Conservation (phyloP, 2,329 filamentous ascomycete species). For the Rhynchosporium graminicola region DNA sequence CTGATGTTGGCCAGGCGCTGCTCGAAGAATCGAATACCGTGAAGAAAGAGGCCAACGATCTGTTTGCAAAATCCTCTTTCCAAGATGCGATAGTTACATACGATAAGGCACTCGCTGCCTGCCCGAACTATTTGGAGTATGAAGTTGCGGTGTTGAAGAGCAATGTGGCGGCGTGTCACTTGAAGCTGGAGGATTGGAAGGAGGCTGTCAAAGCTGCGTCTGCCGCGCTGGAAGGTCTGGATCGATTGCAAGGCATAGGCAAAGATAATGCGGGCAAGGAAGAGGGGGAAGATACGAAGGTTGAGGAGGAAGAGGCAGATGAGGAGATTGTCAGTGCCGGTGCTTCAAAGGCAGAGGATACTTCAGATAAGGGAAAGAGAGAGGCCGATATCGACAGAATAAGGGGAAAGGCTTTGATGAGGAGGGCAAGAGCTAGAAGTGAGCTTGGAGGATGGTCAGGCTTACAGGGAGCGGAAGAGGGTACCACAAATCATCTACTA, state of each 20-base stretch:
- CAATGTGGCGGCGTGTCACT: constrained; percentile 86
- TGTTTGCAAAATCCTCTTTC: constrained; percentile 74
- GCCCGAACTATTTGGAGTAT: constrained; percentile 83
- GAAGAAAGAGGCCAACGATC: constrained; percentile 75
- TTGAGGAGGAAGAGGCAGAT: constrained; percentile 49
- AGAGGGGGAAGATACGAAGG: constrained; percentile 36
- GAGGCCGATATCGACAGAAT: constrained; percentile 72
- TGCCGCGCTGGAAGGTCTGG: constrained; percentile 70
- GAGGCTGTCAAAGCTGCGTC: constrained; percentile 75
- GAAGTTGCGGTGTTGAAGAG: constrained; percentile 84
- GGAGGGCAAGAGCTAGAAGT: constrained; percentile 49
- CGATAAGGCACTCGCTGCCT: constrained; percentile 74
- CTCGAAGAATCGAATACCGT: constrained; percentile 69
- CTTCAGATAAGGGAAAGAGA: constrained; percentile 41
- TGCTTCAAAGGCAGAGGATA: constrained; percentile 50
- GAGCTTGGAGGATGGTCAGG: constrained; percentile 77
- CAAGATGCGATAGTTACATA: constrained; percentile 80
- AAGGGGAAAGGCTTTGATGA: constrained; percentile 76
- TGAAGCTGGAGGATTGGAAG: constrained; percentile 86
- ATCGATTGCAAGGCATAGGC: constrained; percentile 50
- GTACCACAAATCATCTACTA: constrained; percentile 22
- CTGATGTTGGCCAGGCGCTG: constrained; percentile 53
- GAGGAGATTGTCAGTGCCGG: constrained; percentile 62
- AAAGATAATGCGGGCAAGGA: constrained; percentile 31
- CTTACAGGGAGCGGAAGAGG: constrained; percentile 70